Evolutionary conservation across 495 filamentous ascomycete species (phyloP).

Genomic region (Chaetomium fimeti): DNA sequence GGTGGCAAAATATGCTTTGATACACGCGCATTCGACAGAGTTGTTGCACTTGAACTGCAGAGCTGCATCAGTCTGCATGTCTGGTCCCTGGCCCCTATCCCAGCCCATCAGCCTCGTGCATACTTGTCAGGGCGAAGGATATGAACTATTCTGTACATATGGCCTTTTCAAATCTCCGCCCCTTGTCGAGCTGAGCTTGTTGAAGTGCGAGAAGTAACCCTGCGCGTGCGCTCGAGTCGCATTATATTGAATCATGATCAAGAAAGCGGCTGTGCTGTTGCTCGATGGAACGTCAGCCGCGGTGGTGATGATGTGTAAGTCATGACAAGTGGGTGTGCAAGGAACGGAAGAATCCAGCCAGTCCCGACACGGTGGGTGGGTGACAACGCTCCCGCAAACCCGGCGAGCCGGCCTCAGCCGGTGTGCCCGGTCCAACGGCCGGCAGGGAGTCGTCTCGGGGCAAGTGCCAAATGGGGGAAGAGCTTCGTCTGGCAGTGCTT

Average conservation of each 20-base stretch:
- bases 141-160: background rate
- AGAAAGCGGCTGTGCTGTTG: no score
- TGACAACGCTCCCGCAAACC: background rate
- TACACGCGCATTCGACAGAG: no score
- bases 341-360: background rate
- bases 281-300: background rate
- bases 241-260: no score
- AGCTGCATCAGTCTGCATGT: no score
- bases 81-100: no score
- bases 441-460: constrained; percentile 13
- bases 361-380: constrained; percentile 1
- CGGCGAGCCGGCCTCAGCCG: background rate
- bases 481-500: background rate
- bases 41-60: no score
- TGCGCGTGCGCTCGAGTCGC: no score
- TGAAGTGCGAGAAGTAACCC: background rate
- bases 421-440: constrained; percentile 11
- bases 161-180: background rate
- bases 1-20: no score
- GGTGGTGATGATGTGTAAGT: background rate
- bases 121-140: background rate
- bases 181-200: background rate
- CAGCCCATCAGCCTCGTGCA: background rate
- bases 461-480: constrained; percentile 1
- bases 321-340: background rate